Evolutionary conservation across 2,329 filamentous ascomycete species (phyloP).

Genomic region (Aspergillus uvarum): DNA sequence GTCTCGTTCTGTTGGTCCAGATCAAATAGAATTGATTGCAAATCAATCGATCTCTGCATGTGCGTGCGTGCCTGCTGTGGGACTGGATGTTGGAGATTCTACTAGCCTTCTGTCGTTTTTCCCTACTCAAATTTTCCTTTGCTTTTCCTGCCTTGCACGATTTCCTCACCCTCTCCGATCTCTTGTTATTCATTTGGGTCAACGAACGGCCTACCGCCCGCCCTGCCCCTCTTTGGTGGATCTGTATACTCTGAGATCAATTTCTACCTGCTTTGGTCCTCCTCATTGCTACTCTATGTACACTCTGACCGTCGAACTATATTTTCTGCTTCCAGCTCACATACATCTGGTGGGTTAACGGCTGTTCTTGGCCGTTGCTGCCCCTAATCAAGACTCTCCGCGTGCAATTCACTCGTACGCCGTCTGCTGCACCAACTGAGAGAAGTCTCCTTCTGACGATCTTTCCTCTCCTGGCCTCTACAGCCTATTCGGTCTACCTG

Average conservation of each 20-base stretch:
- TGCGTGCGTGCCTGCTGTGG: not conserved
- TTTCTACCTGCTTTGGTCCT: not conserved
- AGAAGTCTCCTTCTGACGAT: not conserved
- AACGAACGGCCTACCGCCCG: not conserved
- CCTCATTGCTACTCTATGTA: constrained; percentile 3
- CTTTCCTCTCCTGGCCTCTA: not conserved
- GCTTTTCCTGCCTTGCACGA: not conserved
- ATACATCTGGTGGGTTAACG: not conserved
- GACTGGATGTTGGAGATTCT: not conserved
- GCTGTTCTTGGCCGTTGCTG: not conserved
- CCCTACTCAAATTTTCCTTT: not conserved
- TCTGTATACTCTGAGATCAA: not conserved
- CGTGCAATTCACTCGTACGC: not conserved
- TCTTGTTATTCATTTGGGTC: not conserved
- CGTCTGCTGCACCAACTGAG: not conserved
- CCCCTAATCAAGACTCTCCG: not conserved
- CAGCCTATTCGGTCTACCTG: constrained; percentile 1
- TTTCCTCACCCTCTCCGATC: not conserved
- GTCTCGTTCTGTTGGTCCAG: not conserved
- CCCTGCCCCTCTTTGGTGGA: not conserved
- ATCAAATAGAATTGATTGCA: not conserved
- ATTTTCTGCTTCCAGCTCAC: not conserved
- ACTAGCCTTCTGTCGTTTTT: not conserved
- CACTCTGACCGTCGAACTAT: not conserved
- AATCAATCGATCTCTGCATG: not conserved